Percentiles rank a stretch among this genome's conserved stretches.
Evolutionary conservation across 1,284 basidiomycete genomes (phyloP).

Genomic region (Tetrapyrgos nigripes): DNA sequence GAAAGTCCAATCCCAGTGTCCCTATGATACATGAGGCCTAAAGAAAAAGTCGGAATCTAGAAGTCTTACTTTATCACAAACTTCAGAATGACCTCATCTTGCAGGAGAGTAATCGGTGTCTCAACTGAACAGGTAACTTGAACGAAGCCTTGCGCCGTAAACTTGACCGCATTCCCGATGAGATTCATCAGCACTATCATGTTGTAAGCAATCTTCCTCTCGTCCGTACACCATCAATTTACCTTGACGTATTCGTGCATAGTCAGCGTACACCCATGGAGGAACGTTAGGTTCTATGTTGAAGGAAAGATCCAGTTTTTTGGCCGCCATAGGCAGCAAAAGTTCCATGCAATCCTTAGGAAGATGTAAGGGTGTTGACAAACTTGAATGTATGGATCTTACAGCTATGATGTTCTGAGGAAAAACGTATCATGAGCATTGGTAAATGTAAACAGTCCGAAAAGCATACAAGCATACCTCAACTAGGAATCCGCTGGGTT

Average conservation of each 20-base stretch:
- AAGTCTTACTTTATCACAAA: constrained; percentile 63
- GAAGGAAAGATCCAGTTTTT: constrained; percentile 73
- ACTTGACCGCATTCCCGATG: constrained; percentile 78
- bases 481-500: constrained; percentile 68
- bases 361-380: constrained; percentile 3
- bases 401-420: constrained; percentile 67
- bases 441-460: neutral
- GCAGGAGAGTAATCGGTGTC: constrained; percentile 32
- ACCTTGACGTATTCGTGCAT: constrained; percentile 76
- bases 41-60: neutral
- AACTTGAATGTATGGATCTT: constrained; percentile 23
- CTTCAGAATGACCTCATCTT: constrained; percentile 60
- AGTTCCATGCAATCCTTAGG: constrained; percentile 78
- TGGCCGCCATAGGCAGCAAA: constrained; percentile 72
- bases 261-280: constrained; percentile 72
- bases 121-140: constrained; percentile 65
- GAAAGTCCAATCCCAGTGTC: constrained; percentile 76
- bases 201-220: constrained; percentile 10
- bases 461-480: constrained; percentile 46
- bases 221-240: constrained; percentile 10
- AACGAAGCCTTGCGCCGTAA: constrained; percentile 67
- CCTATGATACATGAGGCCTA: constrained; percentile 34
- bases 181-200: constrained; percentile 71
- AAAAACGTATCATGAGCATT: too few relatives aligned
- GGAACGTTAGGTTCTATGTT: constrained; percentile 71